phyloP scores from a whole-genome alignment of 129 eudicot species.

The Flaveria robusta region DNA sequence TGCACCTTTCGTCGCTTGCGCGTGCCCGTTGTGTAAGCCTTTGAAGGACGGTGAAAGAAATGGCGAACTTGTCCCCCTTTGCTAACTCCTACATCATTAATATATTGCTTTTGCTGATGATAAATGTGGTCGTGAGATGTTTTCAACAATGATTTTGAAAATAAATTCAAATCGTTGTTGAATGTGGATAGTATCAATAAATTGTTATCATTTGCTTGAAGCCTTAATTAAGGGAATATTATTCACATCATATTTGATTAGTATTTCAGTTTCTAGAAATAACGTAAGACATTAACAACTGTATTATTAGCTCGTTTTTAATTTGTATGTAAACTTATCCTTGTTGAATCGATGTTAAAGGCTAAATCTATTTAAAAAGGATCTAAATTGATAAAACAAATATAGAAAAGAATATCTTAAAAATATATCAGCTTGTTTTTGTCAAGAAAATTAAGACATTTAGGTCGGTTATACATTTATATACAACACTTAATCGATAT shows the following conservation, averaged over 20 bases:
- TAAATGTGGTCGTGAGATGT: constrained; percentile 2
- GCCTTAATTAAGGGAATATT: no score
- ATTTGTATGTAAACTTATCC: neutral
- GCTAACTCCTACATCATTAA: constrained; percentile 58
- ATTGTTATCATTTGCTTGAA: neutral
- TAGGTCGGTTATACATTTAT: neutral
- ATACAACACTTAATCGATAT: neutral
- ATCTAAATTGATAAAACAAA: neutral
- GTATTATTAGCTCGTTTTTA: neutral
- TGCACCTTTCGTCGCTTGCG: constrained; percentile 87
- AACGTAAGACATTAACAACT: neutral
- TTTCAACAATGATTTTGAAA: neutral
- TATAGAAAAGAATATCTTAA: neutral
- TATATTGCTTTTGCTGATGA: neutral
- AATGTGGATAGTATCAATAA: constrained; percentile 1
- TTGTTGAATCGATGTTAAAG: neutral
- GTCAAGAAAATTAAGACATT: neutral
- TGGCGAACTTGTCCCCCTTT: constrained; percentile 91
- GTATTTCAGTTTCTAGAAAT: neutral
- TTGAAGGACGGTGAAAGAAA: constrained; percentile 90
- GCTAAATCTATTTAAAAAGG: neutral
- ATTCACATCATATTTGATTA: neutral
- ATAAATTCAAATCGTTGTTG: neutral
- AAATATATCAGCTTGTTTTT: neutral
- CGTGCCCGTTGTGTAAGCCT: constrained; percentile 98